Evolutionary conservation across 257 asterid genomes (phyloP), one percentile per base, ranked within the genome.

Genomic region (Solanum appendiculatum): DNA sequence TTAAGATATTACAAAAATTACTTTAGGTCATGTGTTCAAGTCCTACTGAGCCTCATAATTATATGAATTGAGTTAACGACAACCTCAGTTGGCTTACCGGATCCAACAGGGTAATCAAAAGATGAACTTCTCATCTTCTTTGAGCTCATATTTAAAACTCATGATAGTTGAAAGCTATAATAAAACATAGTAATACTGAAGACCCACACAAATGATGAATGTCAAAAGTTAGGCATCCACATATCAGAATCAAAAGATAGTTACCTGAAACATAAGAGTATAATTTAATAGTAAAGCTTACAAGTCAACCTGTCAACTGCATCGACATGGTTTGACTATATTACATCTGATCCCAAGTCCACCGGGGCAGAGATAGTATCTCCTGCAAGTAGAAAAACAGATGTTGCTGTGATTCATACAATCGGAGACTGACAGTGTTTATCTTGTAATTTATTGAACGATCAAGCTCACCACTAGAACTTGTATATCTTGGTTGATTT

Each of bases 401-500:
- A 48, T 20, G 85, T 81, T 81, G 7, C 68, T 13, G 11, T 48
- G 68, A 81, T 46, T 48, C 68, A 81, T 40, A 81, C 44, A 48
- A 44, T 46, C 21, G 21, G 68, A 29, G 68, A 44, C 8, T 44
- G 84, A 27, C 23, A 27, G 44, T 10, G 40, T 81, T 81, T 81
- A 29, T 48, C 68, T 81, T 81, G 63, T 34, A 27, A 29, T 23
- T 31, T 29, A 80, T 27, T 51, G 68, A 42, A 20, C 27, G 42
- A 44, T 63, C 90, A 40, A 21, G 74, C 88, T 73, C 82, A 89
- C 89, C 85, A 73, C 91, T 87, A 89, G 85, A 89, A 87, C 87
- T 85, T 86, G 90, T 48, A 89, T 40, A 89, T 63, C 85, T 86
- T 86, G 21, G 90, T 81, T 44, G 91, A 72, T 82, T 92, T 88